Percentiles rank a stretch among this genome's conserved stretches.
Evolutionary conservation across 192 early-diverging fungal species (phyloP).

Genomic region (Umbelopsis sp.): DNA sequence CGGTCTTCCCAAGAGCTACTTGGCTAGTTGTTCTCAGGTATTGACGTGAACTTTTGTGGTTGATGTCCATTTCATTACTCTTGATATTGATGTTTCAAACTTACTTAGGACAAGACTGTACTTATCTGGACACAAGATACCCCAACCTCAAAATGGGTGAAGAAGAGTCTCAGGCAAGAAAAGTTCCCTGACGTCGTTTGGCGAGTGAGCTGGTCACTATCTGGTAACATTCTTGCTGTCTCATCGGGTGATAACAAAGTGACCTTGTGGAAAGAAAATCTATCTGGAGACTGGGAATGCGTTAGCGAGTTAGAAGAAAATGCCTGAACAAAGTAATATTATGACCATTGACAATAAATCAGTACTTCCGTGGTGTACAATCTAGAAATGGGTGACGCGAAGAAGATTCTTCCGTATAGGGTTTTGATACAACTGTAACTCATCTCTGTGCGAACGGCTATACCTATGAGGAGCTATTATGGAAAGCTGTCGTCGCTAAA

Average conservation of each 20-base stretch:
- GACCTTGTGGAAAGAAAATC: constrained; percentile 94
- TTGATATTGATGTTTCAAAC: neutral
- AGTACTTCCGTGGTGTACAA: neutral
- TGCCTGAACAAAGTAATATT: constrained; percentile 25
- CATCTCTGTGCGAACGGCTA: too few species aligned
- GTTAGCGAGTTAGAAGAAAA: constrained; percentile 74
- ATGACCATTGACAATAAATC: constrained; percentile 13
- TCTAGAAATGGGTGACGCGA: neutral
- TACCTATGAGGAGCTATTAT: too few species aligned
- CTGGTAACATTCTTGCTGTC: constrained; percentile 96
- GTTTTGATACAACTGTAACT: too few species aligned
- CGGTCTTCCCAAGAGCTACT: constrained; percentile 84
- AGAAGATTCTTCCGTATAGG: neutral
- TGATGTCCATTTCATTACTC: neutral
- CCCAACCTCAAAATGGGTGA: constrained; percentile 69
- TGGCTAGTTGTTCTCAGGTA: constrained; percentile 93
- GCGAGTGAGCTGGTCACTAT: constrained; percentile 96
- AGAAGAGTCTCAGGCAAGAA: constrained; percentile 67
- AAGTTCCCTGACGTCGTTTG: constrained; percentile 97
- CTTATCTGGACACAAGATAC: constrained; percentile 93
- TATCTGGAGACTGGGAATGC: constrained; percentile 88
- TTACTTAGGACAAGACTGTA: constrained; percentile 84
- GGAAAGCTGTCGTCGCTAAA: too few species aligned
- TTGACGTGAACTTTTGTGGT: neutral
- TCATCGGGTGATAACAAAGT: constrained; percentile 96